These are phyloP conservation scores for Dendrobium nobile DNA, from an alignment of 106 monocot species.

Conservation along the genomic window DNA sequence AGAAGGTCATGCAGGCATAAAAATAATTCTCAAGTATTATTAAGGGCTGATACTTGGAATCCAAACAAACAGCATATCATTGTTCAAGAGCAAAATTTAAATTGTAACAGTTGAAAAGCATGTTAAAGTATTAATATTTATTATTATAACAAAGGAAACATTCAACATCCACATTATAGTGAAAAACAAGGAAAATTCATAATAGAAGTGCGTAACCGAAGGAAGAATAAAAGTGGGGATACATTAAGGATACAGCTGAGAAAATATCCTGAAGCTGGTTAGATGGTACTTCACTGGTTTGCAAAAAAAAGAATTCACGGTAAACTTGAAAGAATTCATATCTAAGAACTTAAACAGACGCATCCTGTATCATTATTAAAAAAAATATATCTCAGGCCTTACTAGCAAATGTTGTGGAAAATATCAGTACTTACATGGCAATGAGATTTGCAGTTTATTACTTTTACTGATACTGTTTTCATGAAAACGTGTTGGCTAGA, in stretches of 20 bases:
- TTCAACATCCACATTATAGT: neutral
- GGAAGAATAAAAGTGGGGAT: slow-evolving; percentile 40
- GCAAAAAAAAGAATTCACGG: slow-evolving; percentile 24
- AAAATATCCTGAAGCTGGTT: slow-evolving; percentile 29
- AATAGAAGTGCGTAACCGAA: neutral
- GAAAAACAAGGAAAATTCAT: neutral
- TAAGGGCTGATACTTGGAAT: neutral
- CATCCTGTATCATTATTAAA: neutral
- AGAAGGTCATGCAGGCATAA: neutral
- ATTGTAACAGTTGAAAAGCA: neutral
- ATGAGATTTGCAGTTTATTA: slow-evolving; percentile 9
- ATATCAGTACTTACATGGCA: slow-evolving; percentile 20
- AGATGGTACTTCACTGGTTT: slow-evolving; percentile 46
- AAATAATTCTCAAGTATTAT: neutral
- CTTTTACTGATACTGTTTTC: slow-evolving; percentile 10
- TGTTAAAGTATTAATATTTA: neutral
- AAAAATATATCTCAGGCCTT: neutral
- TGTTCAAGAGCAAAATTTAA: neutral
- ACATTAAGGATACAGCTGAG: slow-evolving; percentile 81
- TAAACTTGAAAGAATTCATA: slow-evolving; percentile 10
- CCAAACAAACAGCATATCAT: neutral
- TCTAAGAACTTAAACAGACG: neutral
- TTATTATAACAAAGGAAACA: neutral
- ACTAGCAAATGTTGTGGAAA: neutral
- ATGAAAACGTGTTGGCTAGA: neutral